A percentile compares a stretch with the other conserved stretches of the same genome.
Conservation (phyloP, 2,329 filamentous ascomycete genomes). For the Fusarium nelsonii region DNA sequence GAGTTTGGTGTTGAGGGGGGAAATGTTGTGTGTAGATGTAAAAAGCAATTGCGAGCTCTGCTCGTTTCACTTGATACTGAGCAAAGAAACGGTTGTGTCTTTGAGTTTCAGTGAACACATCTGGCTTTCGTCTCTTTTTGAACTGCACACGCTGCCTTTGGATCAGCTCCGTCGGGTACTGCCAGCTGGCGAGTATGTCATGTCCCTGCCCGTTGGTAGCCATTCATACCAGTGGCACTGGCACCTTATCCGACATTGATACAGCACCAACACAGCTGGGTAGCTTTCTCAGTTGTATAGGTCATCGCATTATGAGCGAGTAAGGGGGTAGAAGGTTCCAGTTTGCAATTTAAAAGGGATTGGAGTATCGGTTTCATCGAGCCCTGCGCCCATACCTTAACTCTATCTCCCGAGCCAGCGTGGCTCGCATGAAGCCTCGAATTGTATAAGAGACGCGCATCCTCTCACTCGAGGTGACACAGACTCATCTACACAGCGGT, state of each 20-base stretch:
- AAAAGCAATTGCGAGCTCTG: constrained; percentile 6
- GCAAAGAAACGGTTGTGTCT: neutral
- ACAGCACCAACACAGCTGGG: neutral
- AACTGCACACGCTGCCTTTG: neutral
- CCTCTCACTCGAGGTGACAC: constrained; percentile 39
- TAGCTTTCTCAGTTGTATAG: neutral
- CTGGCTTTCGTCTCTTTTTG: constrained; percentile 4
- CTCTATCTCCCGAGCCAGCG: neutral
- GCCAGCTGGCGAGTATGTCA: constrained; percentile 24
- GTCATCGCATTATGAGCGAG: neutral
- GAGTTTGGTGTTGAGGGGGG: constrained; percentile 20
- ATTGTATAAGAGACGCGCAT: constrained; percentile 28
- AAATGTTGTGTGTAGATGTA: neutral
- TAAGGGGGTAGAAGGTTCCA: constrained; percentile 4
- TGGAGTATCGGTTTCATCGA: constrained; percentile 6
- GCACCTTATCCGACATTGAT: constrained; percentile 6
- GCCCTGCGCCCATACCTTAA: neutral
- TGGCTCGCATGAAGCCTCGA: constrained; percentile 19
- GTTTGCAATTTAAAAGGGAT: constrained; percentile 4
- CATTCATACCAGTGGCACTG: constrained; percentile 13
- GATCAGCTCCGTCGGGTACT: constrained; percentile 14
- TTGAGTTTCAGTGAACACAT: neutral
- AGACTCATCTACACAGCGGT: constrained; percentile 19
- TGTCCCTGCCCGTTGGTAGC: constrained; percentile 30
- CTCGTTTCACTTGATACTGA: constrained; percentile 42